phyloP scores from a whole-genome alignment of 2,329 filamentous ascomycete genomes.

The Chrysosporium queenslandicum region DNA sequence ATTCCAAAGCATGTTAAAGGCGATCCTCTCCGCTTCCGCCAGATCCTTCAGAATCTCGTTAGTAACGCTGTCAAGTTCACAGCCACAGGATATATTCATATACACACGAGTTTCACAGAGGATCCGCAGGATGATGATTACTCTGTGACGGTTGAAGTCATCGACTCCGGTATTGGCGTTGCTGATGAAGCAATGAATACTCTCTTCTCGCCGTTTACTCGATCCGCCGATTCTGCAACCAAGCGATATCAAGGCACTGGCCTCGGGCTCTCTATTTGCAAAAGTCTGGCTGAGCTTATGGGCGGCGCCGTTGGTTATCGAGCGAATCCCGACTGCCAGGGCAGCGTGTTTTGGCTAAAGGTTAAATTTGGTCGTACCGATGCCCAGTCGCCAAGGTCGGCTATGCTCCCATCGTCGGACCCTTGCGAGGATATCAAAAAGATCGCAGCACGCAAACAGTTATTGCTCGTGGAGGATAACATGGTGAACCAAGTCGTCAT shows the following conservation, averaged over 20 bases:
- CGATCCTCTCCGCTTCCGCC: slow-evolving; percentile 51
- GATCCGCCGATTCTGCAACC: slow-evolving; percentile 45
- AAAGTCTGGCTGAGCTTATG: slow-evolving; percentile 48
- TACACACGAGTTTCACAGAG: slow-evolving; percentile 34
- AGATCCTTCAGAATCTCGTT: slow-evolving; percentile 53
- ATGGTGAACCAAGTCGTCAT: slow-evolving; percentile 36
- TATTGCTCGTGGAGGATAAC: slow-evolving; percentile 37
- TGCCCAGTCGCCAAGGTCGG: background rate
- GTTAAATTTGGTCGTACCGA: slow-evolving; percentile 22
- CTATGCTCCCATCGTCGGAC: slow-evolving; percentile 17
- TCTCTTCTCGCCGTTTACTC: slow-evolving; percentile 49
- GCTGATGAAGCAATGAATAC: slow-evolving; percentile 36
- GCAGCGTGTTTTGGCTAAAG: slow-evolving; percentile 47
- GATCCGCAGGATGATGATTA: slow-evolving; percentile 33
- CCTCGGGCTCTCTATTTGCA: slow-evolving; percentile 49
- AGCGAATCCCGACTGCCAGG: slow-evolving; percentile 37
- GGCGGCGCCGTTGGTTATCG: slow-evolving; percentile 43
- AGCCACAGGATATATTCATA: slow-evolving; percentile 43
- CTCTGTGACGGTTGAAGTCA: slow-evolving; percentile 43
- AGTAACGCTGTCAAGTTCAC: slow-evolving; percentile 55
- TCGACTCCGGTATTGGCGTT: slow-evolving; percentile 48
- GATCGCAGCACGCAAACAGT: slow-evolving; percentile 34
- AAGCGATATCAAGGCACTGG: slow-evolving; percentile 49
- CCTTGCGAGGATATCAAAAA: slow-evolving; percentile 26
- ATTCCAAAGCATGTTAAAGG: slow-evolving; percentile 45